A percentile compares a stretch with the other conserved stretches of the same genome.
phyloP scores from a whole-genome alignment of 2,329 filamentous ascomycete species.

The Aureobasidium namibiae region DNA sequence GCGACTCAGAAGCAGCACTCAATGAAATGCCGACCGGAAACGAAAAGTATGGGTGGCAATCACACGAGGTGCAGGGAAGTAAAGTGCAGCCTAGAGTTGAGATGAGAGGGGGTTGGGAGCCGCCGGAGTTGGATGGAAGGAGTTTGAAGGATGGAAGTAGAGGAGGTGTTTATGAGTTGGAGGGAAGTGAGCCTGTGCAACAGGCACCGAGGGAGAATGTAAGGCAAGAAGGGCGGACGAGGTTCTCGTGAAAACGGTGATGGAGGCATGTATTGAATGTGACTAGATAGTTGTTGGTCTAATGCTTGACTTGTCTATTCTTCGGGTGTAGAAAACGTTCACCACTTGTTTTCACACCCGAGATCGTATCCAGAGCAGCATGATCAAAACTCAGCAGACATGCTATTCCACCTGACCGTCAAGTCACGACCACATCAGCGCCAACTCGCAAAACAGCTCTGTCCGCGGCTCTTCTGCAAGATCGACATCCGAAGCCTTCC shows the following conservation, averaged over 20 bases:
- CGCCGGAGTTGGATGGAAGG: neutral
- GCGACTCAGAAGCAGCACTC: neutral
- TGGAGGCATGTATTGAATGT: neutral
- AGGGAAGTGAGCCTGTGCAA: neutral
- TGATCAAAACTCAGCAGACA: too few species aligned
- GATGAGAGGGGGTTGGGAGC: constrained; percentile 5
- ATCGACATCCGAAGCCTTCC: neutral
- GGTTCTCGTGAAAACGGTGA: constrained; percentile 7
- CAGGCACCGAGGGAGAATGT: neutral
- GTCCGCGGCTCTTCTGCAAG: neutral
- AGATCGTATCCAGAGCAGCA: too few species aligned
- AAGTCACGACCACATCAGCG: neutral
- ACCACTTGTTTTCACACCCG: too few species aligned
- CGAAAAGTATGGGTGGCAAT: neutral
- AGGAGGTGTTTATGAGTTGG: neutral
- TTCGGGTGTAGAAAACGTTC: neutral
- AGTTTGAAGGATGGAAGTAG: neutral
- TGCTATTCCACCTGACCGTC: too few species aligned
- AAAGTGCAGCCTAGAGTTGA: neutral
- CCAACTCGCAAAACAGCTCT: too few species aligned
- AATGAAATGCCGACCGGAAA: neutral
- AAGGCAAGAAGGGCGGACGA: neutral
- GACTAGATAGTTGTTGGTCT: too few species aligned
- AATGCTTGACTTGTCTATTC: neutral
- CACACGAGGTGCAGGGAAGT: neutral